These are phyloP conservation scores for Daedaleopsis nitida DNA, from an alignment of 768 basidiomycete species.

Conservation along the genomic window DNA sequence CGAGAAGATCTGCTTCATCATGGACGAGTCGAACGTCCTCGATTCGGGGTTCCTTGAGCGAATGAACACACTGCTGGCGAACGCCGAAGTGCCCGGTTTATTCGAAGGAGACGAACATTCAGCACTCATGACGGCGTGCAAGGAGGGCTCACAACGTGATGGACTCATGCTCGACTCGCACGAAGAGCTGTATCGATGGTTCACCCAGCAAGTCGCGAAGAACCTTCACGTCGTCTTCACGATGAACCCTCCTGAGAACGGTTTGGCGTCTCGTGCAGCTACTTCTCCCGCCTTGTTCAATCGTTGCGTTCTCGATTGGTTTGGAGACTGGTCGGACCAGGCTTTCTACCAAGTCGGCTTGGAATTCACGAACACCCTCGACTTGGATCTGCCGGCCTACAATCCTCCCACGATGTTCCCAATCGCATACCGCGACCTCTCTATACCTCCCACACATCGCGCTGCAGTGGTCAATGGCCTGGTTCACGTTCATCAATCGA, in stretches of 20 bases:
- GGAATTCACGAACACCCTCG: conserved; percentile 94
- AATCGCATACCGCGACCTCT: conserved; percentile 80
- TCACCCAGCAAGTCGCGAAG: conserved; percentile 96
- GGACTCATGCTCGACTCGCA: conserved; percentile 98
- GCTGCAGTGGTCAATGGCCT: conserved; percentile 91
- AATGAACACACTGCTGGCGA: conserved; percentile 99
- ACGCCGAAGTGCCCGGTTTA: conserved; percentile 99
- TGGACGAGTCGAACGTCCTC: conserved; percentile 99
- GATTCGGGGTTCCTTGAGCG: conserved; percentile 98
- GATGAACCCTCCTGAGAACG: conserved; percentile 98
- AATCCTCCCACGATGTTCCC: conserved; percentile 83
- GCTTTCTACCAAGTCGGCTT: conserved; percentile 97
- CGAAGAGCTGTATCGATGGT: conserved; percentile 98
- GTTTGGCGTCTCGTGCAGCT: conserved; percentile 92
- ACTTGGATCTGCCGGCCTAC: conserved; percentile 87
- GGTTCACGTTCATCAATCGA: conserved; percentile 86
- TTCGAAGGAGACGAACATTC: conserved; percentile 99
- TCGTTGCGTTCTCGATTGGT: conserved; percentile 99
- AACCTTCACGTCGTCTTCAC: conserved; percentile 99
- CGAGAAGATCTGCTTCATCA: conserved; percentile 99
- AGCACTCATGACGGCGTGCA: conserved; percentile 98
- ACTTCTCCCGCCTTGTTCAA: conserved; percentile 99
- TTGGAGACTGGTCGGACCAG: conserved; percentile 99
- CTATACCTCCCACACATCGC: conserved; percentile 87
- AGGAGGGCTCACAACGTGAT: conserved; percentile 98